phyloP scores from a whole-genome alignment of 768 basidiomycete species.

The Butyriboletus loyo region DNA sequence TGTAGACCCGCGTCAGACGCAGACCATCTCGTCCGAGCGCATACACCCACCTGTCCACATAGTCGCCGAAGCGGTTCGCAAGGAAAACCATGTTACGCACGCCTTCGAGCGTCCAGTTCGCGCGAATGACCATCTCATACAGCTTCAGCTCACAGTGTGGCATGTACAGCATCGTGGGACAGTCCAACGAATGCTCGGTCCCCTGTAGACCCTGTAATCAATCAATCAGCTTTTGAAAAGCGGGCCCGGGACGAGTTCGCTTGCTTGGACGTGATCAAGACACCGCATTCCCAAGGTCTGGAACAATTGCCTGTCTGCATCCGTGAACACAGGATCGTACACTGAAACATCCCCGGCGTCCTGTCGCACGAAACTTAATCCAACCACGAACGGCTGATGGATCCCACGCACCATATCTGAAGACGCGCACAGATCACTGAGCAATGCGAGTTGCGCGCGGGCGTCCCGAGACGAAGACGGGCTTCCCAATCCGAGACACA shows the following conservation, averaged over 20 bases:
- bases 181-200: constrained; percentile 28
- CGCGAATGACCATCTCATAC: constrained; percentile 61
- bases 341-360: constrained; percentile 45
- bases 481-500: constrained; percentile 76
- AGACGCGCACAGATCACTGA: constrained; percentile 50
- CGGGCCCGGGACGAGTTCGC: constrained; percentile 28
- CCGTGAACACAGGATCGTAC: constrained; percentile 75
- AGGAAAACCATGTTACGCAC: constrained; percentile 54
- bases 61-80: constrained; percentile 65
- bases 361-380: constrained; percentile 34
- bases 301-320: constrained; percentile 54
- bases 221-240: constrained; percentile 9
- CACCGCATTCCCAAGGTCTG: constrained; percentile 33
- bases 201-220: constrained; percentile 26
- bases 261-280: constrained; percentile 48
- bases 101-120: constrained; percentile 52
- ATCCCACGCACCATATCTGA: constrained; percentile 57
- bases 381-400: constrained; percentile 8
- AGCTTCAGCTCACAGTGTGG: constrained; percentile 74
- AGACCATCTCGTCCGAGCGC: background rate
- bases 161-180: constrained; percentile 70
- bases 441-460: constrained; percentile 66
- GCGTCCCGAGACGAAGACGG: constrained; percentile 61
- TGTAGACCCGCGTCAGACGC: constrained; percentile 28
- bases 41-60: constrained; percentile 57